Evolutionary conservation across 2,329 filamentous ascomycete genomes (phyloP).

Genomic region (Ophiognomonia clavigignenti-juglandacearum): DNA sequence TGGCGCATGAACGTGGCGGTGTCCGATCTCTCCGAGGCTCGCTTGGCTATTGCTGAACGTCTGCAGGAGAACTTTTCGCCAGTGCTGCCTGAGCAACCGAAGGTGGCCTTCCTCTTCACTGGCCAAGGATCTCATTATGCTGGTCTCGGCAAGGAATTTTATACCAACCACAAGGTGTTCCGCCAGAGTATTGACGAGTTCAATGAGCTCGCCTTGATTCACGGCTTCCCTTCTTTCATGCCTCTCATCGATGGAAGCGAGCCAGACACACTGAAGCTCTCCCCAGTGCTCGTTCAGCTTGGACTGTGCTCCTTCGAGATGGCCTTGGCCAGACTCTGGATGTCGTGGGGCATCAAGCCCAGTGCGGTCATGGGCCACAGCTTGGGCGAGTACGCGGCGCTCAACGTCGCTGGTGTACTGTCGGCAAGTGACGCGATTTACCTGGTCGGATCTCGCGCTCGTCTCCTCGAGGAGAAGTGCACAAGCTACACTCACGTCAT

Average conservation of each 20-base stretch:
- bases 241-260: conserved; percentile 43
- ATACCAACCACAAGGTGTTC: conserved; percentile 41
- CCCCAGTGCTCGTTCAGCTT: conserved; percentile 49
- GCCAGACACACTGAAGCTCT: conserved; percentile 37
- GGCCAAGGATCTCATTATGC: conserved; percentile 52
- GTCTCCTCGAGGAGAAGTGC: conserved; percentile 61
- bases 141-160: conserved; percentile 47
- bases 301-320: conserved; percentile 52
- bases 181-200: conserved; percentile 52
- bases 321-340: conserved; percentile 51
- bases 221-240: conserved; percentile 52
- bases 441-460: conserved; percentile 63
- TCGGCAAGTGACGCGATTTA: conserved; percentile 68
- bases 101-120: conserved; percentile 50
- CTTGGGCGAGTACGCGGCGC: conserved; percentile 65
- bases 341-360: conserved; percentile 50
- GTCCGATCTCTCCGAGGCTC: conserved; percentile 36
- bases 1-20: conserved; percentile 48
- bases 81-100: conserved; percentile 39
- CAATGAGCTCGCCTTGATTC: conserved; percentile 43
- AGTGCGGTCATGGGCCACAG: conserved; percentile 49
- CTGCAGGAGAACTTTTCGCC: conserved; percentile 38
- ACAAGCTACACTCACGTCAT: conserved; percentile 60
- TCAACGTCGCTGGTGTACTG: conserved; percentile 65
- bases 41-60: conserved; percentile 34